A percentile compares a stretch with the other conserved stretches of the same genome.
phyloP scores from a whole-genome alignment of 345 rosid genomes.

The Mercurialis annua region DNA sequence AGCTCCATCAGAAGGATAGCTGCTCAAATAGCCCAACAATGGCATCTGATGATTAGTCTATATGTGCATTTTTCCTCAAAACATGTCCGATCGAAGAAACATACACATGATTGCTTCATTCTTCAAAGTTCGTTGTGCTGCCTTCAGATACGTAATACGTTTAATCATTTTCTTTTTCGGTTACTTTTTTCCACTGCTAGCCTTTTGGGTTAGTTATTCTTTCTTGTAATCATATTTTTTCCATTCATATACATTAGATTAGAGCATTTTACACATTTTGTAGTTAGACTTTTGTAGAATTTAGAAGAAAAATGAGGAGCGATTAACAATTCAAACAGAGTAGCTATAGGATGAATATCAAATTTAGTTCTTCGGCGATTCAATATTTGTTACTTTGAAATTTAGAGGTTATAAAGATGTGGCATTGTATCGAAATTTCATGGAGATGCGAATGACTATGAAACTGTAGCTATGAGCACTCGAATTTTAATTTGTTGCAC shows the following conservation, averaged over 20 bases:
- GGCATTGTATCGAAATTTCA: too few species aligned
- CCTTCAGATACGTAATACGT: conserved; percentile 10
- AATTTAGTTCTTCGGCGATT: too few species aligned
- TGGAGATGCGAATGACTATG: too few species aligned
- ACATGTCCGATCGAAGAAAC: background rate
- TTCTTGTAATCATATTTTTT: conserved; percentile 8
- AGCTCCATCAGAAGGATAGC: conserved; percentile 71
- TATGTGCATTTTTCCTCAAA: background rate
- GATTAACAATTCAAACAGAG: conserved; percentile 1
- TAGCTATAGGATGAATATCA: too few species aligned
- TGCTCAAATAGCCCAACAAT: conserved; percentile 82
- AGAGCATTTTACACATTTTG: background rate
- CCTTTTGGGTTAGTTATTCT: background rate
- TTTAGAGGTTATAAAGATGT: too few species aligned
- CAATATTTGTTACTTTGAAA: too few species aligned
- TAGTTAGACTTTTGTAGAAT: conserved; percentile 11
- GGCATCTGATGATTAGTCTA: conserved; percentile 50
- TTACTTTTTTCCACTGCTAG: background rate
- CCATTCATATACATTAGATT: background rate
- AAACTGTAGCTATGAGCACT: too few species aligned
- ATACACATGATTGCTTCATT: conserved; percentile 1
- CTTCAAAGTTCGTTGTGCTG: conserved; percentile 8
- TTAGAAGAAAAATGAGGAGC: conserved; percentile 3
- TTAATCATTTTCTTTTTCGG: background rate
- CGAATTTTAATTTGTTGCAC: too few species aligned